Percentiles rank a stretch among this genome's conserved stretches.
These are phyloP conservation scores for Neonectria coccinea DNA, from an alignment of 2,329 filamentous ascomycete species.

Conservation along the genomic window DNA sequence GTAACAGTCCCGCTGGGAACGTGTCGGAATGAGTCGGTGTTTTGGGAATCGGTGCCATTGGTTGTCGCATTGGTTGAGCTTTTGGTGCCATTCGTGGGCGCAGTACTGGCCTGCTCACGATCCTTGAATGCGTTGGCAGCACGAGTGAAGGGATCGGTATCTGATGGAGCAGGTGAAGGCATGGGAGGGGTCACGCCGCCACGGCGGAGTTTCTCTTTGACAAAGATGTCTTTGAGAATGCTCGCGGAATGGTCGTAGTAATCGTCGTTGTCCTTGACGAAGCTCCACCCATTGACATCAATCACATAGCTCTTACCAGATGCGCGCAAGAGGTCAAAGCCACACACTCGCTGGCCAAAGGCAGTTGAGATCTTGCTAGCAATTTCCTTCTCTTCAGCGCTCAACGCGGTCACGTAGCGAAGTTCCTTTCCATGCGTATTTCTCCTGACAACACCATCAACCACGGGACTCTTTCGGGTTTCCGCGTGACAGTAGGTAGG, in stretches of 20 bases:
- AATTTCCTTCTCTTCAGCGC: conserved; percentile 82
- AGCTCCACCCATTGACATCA: conserved; percentile 99
- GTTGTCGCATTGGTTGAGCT: conserved; percentile 43
- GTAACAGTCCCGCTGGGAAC: conserved; percentile 47
- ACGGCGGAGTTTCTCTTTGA: conserved; percentile 78
- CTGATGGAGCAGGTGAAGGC: conserved; percentile 61
- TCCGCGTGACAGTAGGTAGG: conserved; percentile 95
- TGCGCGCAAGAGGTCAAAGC: conserved; percentile 92
- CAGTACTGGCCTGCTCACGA: conserved; percentile 48
- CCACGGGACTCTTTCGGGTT: conserved; percentile 95
- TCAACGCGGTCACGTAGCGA: conserved; percentile 90
- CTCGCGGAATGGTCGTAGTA: conserved; percentile 94
- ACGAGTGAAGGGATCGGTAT: conserved; percentile 56
- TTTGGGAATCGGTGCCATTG: conserved; percentile 42
- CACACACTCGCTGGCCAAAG: conserved; percentile 95
- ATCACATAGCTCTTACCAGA: conserved; percentile 95
- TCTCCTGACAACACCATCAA: conserved; percentile 93
- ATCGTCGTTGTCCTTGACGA: conserved; percentile 98
- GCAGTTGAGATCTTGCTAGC: conserved; percentile 90
- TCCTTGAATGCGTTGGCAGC: conserved; percentile 53
- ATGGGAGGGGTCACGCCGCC: conserved; percentile 69
- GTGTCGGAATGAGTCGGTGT: conserved; percentile 40
- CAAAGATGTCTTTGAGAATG: conserved; percentile 89
- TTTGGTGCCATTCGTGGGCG: conserved; percentile 42
- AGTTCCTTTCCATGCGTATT: conserved; percentile 98